Conservation (phyloP, 2,329 filamentous ascomycete genomes). For the Penicillium digitatum region DNA sequence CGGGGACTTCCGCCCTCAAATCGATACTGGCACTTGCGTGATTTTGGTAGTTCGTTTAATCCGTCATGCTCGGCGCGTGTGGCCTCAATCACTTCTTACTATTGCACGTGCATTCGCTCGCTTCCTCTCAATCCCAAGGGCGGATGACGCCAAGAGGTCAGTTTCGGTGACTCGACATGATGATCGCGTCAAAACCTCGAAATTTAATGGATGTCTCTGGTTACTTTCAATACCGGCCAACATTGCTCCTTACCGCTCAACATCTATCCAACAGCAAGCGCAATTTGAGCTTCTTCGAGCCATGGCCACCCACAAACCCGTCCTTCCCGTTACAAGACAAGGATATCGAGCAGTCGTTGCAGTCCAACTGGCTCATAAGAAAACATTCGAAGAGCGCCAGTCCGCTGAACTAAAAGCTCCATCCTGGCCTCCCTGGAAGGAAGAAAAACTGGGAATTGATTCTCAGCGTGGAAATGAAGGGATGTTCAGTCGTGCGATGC, state of each 20-base stretch:
- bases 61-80: slow-evolving; percentile 49
- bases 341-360: slow-evolving; percentile 56
- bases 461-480: slow-evolving; percentile 54
- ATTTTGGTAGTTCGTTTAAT: slow-evolving; percentile 47
- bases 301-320: slow-evolving; percentile 54
- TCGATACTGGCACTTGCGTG: slow-evolving; percentile 34
- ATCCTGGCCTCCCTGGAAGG: slow-evolving; percentile 65
- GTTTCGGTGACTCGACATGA: slow-evolving; percentile 3
- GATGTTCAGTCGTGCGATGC: slow-evolving; percentile 55
- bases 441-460: slow-evolving; percentile 59
- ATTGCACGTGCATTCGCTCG: slow-evolving; percentile 42
- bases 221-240: slow-evolving; percentile 49
- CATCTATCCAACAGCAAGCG: slow-evolving; percentile 51
- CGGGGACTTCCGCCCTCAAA: slow-evolving; percentile 10
- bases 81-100: slow-evolving; percentile 45
- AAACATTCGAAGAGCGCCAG: slow-evolving; percentile 53
- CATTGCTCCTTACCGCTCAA: slow-evolving; percentile 49
- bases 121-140: slow-evolving; percentile 26
- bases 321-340: slow-evolving; percentile 53
- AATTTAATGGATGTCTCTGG: slow-evolving; percentile 50
- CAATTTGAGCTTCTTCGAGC: slow-evolving; percentile 55
- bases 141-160: not conserved
- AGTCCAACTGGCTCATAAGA: slow-evolving; percentile 56
- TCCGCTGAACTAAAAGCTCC: slow-evolving; percentile 58
- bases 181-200: slow-evolving; percentile 34